A percentile compares a stretch with the other conserved stretches of the same genome.
These are phyloP conservation scores for Fusarium foetens DNA, from an alignment of 2,329 filamentous ascomycete genomes.

Conservation along the genomic window DNA sequence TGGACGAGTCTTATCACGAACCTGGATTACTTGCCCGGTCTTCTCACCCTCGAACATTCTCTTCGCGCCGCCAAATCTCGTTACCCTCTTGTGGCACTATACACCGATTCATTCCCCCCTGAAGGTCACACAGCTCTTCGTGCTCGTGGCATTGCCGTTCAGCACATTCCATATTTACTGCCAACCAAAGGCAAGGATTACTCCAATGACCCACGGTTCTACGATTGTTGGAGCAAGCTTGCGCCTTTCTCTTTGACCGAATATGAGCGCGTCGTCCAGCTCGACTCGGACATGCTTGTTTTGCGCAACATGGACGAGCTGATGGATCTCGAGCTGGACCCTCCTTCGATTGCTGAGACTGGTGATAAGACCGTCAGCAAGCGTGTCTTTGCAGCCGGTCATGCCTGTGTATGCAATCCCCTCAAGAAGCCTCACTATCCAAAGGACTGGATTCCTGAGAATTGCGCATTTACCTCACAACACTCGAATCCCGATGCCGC, in stretches of 20 bases:
- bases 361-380: constrained; percentile 50
- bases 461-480: constrained; percentile 69
- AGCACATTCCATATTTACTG: constrained; percentile 77
- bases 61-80: constrained; percentile 71
- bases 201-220: constrained; percentile 82
- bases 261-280: constrained; percentile 82
- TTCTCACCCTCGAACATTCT: constrained; percentile 83
- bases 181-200: constrained; percentile 74
- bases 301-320: constrained; percentile 89
- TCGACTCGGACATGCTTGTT: constrained; percentile 91
- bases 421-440: constrained; percentile 83
- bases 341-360: constrained; percentile 42
- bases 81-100: constrained; percentile 85
- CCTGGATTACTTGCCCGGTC: constrained; percentile 80
- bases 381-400: constrained; percentile 82
- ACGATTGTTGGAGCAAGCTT: constrained; percentile 91
- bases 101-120: constrained; percentile 79
- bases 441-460: constrained; percentile 68
- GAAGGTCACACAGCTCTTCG: constrained; percentile 76
- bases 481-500: constrained; percentile 59
- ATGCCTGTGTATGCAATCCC: constrained; percentile 89
- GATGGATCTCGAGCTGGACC: constrained; percentile 82
- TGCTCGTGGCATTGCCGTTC: constrained; percentile 73
- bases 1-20: constrained; percentile 93
- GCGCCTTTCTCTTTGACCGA: constrained; percentile 79